Evolutionary conservation across 2,329 filamentous ascomycete genomes (phyloP).

Genomic region (Diaporthe caulivora): DNA sequence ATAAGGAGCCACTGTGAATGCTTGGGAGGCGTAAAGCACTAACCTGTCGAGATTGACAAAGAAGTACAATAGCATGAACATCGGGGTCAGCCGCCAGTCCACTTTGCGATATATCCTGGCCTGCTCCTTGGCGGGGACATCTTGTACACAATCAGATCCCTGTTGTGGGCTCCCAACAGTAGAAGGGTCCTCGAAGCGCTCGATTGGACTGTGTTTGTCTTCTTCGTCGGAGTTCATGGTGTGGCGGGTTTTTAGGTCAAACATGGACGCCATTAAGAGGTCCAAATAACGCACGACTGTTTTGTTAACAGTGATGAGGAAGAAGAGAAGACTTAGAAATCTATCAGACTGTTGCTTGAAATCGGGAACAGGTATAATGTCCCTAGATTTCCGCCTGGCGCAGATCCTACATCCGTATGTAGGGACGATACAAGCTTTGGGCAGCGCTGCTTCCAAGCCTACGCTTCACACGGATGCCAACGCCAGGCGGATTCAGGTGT

Average conservation of each 20-base stretch:
- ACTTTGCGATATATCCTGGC: constrained; percentile 45
- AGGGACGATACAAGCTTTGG: neutral
- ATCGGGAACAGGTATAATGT: neutral
- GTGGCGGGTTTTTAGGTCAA: neutral
- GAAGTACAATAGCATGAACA: constrained; percentile 69
- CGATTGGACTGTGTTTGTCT: neutral
- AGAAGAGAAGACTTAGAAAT: neutral
- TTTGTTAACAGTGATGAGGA: neutral
- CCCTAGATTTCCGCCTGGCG: neutral
- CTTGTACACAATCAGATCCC: neutral
- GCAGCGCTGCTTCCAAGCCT: neutral
- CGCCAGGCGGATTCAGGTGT: neutral
- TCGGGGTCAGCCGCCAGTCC: constrained; percentile 49
- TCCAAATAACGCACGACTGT: neutral
- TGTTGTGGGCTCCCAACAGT: neutral
- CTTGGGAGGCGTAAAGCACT: neutral
- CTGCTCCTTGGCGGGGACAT: neutral
- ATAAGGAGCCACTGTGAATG: neutral
- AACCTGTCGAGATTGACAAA: constrained; percentile 63
- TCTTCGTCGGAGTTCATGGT: neutral
- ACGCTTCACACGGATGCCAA: neutral
- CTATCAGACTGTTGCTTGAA: neutral
- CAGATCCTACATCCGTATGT: neutral
- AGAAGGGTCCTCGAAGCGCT: neutral
- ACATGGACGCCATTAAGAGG: neutral